Percentiles rank a stretch among this genome's conserved stretches.
Conservation (phyloP, 106 monocot genomes). For the Acanthochlamys bracteata region DNA sequence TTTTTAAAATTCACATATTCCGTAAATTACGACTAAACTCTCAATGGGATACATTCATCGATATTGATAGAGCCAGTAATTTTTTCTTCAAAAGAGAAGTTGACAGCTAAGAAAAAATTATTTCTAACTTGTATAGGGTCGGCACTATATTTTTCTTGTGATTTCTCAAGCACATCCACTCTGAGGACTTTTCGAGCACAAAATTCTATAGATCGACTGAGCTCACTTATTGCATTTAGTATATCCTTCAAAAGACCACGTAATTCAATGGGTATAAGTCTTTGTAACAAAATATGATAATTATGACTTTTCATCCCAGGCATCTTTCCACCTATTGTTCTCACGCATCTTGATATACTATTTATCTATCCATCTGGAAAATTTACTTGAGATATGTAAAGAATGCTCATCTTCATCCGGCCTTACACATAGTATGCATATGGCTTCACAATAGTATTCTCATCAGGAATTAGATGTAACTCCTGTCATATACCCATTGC, state of each 20-base stretch:
- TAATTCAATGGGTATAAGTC: background rate
- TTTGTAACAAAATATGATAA: no score
- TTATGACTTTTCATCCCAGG: no score
- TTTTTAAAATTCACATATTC: no score
- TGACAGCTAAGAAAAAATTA: background rate
- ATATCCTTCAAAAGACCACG: no score
- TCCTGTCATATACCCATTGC: background rate
- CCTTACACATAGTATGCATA: background rate
- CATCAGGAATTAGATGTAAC: background rate
- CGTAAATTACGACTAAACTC: background rate
- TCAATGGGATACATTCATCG: conserved; percentile 14
- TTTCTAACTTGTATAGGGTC: conserved; percentile 1
- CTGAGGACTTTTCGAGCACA: no score
- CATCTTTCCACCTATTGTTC: no score
- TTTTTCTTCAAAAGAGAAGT: conserved; percentile 4
- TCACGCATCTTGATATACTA: background rate
- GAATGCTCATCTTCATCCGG: background rate
- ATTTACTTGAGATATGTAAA: background rate
- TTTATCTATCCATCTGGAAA: background rate
- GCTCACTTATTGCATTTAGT: no score
- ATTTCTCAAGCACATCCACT: background rate
- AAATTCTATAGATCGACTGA: no score
- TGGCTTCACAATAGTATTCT: background rate
- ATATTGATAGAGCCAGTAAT: conserved; percentile 8
- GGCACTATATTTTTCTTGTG: background rate